phyloP scores from a whole-genome alignment of 495 filamentous ascomycete genomes.

The Talaromyces borbonicus region DNA sequence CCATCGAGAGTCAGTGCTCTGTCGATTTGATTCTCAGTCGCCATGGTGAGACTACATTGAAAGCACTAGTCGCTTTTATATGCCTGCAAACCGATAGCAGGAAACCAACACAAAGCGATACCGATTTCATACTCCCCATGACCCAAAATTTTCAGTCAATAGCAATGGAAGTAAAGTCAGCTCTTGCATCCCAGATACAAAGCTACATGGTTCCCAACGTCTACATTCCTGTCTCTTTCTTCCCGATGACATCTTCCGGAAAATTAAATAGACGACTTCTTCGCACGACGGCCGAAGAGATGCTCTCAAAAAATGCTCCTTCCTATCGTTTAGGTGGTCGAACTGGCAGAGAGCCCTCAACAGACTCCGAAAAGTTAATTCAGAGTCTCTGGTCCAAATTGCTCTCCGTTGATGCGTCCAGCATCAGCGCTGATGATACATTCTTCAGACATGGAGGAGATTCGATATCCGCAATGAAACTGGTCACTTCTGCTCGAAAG shows the following conservation, averaged over 20 bases:
- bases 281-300: conserved; percentile 10
- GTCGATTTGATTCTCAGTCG: conserved; percentile 17
- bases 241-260: conserved; percentile 43
- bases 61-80: conserved; percentile 24
- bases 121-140: conserved; percentile 10
- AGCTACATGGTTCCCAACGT: conserved; percentile 48
- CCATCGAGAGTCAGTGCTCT: conserved; percentile 11
- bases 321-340: conserved; percentile 5
- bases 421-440: conserved; percentile 15
- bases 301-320: conserved; percentile 10
- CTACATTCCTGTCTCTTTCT: conserved; percentile 44
- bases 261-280: conserved; percentile 33
- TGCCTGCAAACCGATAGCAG: conserved; percentile 8
- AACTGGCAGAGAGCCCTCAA: conserved; percentile 7
- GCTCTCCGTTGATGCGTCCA: conserved; percentile 15
- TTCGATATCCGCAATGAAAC: conserved; percentile 22
- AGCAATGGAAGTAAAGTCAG: conserved; percentile 10
- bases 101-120: conserved; percentile 1
- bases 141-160: conserved; percentile 8
- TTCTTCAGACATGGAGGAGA: conserved; percentile 25
- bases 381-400: conserved; percentile 23
- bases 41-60: conserved; percentile 2
- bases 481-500: conserved; percentile 23
- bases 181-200: conserved; percentile 19
- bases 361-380: conserved; percentile 17